These are phyloP conservation scores for Yamadazyma takamatsuzukensis DNA, from an alignment of 805 yeast genomes.

Conservation along the genomic window DNA sequence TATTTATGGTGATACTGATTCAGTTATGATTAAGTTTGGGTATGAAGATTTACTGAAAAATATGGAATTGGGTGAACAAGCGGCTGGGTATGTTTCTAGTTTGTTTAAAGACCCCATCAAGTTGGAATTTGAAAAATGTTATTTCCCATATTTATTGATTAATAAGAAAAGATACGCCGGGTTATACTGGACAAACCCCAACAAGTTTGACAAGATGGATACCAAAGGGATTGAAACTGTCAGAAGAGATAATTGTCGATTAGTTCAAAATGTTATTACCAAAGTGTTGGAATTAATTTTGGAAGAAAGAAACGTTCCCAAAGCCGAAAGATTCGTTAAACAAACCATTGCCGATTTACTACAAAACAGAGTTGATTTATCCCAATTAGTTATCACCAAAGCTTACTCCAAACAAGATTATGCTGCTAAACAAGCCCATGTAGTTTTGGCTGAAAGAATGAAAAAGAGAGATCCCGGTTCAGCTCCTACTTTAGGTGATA, in stretches of 20 bases:
- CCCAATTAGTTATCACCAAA: conserved; percentile 90
- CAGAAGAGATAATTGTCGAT: conserved; percentile 92
- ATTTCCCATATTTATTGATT: conserved; percentile 88
- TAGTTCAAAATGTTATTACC: conserved; percentile 93
- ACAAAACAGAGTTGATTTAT: conserved; percentile 88
- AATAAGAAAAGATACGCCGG: conserved; percentile 98
- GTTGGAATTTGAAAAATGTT: conserved; percentile 93
- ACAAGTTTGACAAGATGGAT: conserved; percentile 95
- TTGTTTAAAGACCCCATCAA: conserved; percentile 83
- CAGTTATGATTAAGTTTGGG: conserved; percentile 98
- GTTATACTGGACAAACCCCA: conserved; percentile 87
- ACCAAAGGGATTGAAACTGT: conserved; percentile 98
- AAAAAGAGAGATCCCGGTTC: conserved; percentile 94
- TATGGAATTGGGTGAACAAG: conserved; percentile 91
- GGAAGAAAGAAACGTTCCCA: conserved; percentile 81
- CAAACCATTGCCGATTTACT: conserved; percentile 83
- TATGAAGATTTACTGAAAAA: conserved; percentile 72
- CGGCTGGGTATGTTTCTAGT: conserved; percentile 82
- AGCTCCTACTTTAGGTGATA: conserved; percentile 95
- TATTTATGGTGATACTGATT: conserved; percentile 98
- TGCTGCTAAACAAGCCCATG: conserved; percentile 96
- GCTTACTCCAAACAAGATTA: conserved; percentile 87
- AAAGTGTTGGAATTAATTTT: conserved; percentile 80
- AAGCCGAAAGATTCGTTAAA: conserved; percentile 82
- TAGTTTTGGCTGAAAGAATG: conserved; percentile 94